Conservation (phyloP, 306 rosid genomes). For the Quillaja saponaria region DNA sequence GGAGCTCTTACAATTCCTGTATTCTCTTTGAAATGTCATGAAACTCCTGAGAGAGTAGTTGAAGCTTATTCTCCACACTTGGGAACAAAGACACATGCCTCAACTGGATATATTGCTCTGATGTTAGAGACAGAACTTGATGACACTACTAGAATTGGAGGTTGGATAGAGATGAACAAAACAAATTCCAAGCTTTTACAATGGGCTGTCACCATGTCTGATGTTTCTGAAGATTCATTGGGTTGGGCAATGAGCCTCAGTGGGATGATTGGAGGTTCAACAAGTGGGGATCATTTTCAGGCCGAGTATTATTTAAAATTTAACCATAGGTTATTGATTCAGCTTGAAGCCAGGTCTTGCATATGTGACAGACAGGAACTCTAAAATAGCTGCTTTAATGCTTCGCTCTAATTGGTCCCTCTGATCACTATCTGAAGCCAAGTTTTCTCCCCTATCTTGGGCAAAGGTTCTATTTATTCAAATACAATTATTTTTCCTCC, state of each 20-base stretch:
- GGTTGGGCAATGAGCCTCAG: constrained; percentile 81
- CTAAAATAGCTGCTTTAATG: constrained; percentile 55
- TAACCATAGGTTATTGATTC: constrained; percentile 54
- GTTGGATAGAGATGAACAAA: constrained; percentile 77
- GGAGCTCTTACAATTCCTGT: constrained; percentile 58
- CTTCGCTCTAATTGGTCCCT: constrained; percentile 77
- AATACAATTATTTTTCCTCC: not conserved
- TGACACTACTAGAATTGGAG: constrained; percentile 63
- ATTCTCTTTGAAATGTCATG: constrained; percentile 27
- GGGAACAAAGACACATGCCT: constrained; percentile 26
- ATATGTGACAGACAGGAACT: constrained; percentile 52
- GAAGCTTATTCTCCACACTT: constrained; percentile 31
- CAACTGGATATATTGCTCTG: constrained; percentile 60
- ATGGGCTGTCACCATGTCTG: constrained; percentile 66
- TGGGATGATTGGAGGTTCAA: constrained; percentile 52
- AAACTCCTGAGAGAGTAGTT: constrained; percentile 38
- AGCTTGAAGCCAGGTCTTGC: constrained; percentile 82
- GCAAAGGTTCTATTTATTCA: not conserved
- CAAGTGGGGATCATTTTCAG: constrained; percentile 54
- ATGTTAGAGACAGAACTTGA: constrained; percentile 65
- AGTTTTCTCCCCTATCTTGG: not conserved
- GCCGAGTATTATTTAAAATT: constrained; percentile 72
- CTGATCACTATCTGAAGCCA: constrained; percentile 30
- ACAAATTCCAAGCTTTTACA: constrained; percentile 45
- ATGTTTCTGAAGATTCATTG: constrained; percentile 66